Conservation (phyloP, 2,329 filamentous ascomycete genomes). For the Corinectria fuckeliana region DNA sequence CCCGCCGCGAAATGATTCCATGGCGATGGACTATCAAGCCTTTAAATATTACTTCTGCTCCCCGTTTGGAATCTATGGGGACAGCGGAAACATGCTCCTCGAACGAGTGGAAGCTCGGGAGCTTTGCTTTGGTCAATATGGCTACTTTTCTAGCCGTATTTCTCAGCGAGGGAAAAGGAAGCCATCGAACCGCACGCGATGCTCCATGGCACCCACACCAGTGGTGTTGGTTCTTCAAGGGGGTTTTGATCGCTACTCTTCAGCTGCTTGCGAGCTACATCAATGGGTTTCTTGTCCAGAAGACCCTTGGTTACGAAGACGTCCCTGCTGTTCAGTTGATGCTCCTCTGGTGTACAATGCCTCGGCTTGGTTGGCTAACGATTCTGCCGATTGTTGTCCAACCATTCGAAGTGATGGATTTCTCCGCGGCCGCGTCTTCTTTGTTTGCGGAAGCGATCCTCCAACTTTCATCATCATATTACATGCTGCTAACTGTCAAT, state of each 20-base stretch:
- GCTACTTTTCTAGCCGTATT: neutral
- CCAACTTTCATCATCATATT: neutral
- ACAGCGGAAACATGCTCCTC: neutral
- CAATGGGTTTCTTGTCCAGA: neutral
- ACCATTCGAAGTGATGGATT: neutral
- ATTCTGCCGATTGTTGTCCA: neutral
- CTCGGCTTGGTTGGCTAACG: conserved; percentile 9
- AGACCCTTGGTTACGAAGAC: neutral
- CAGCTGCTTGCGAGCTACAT: neutral
- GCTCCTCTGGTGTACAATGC: conserved; percentile 18
- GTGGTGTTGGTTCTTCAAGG: conserved; percentile 1
- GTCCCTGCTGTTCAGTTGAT: neutral
- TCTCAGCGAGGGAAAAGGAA: neutral
- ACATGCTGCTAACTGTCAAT: neutral
- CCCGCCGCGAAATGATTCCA: conserved; percentile 19
- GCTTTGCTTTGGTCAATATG: conserved; percentile 9
- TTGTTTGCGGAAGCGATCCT: conserved; percentile 7
- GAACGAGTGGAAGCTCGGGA: neutral
- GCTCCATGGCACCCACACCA: neutral
- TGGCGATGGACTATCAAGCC: conserved; percentile 20
- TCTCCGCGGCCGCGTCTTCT: neutral
- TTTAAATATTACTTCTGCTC: neutral
- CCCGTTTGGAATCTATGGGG: rapidly evolving
- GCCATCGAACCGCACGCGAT: neutral
- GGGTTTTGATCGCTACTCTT: neutral